Evolutionary conservation across 169 alveolate genomes (phyloP), one percentile per base, ranked within the genome.

Genomic region (Cryptosporidium tyzzeri): DNA sequence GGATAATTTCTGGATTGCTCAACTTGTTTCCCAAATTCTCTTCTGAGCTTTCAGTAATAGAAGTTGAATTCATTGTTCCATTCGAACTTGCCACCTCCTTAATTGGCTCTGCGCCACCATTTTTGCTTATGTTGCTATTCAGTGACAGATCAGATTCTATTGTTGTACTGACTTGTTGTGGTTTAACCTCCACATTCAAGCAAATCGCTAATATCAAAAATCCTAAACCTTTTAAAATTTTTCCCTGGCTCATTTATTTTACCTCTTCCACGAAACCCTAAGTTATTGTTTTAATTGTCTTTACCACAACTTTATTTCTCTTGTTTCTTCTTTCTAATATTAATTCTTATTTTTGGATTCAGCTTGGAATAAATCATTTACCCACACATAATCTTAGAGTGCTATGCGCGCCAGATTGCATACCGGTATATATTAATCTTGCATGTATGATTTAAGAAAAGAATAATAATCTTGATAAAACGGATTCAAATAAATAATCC

Each of bases 1-100:
- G 89, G 39, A 80, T 80, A 5, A 80, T 80, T 35, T 80, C 75
- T 31, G 75, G 80, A 29, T 33, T 73, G 6, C 12, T 35, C 3
- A 44, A 35, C 4, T 10, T 14, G 5, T 37, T 44, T 18, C 23
- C 48, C 35, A n/a, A 23, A 29, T 26, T 0, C 48, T 50, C 58
- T 14, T 53, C 18, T 26, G 85, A 48, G 8, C 71, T 37, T 10
- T 65, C 50, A 39, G 53, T 37, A 9, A 31, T 37, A 7, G 44
- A 31, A 2, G 71, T 21, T 29, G 71, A 65, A 37, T 65, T 65
- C 71, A 37, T 33, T 31, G 58, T 33, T 18, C 8, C 70, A 21
- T 53, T 73, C 3, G 71, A 73, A 0, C 68, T 69, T 35, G 26
- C 53, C 10, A 59, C 35, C 5, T 29, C 21, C 39, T 73, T 41